These are phyloP conservation scores for Lodderomyces jiufengensis DNA, from an alignment of 1,139 yeast genomes.

Conservation along the genomic window DNA sequence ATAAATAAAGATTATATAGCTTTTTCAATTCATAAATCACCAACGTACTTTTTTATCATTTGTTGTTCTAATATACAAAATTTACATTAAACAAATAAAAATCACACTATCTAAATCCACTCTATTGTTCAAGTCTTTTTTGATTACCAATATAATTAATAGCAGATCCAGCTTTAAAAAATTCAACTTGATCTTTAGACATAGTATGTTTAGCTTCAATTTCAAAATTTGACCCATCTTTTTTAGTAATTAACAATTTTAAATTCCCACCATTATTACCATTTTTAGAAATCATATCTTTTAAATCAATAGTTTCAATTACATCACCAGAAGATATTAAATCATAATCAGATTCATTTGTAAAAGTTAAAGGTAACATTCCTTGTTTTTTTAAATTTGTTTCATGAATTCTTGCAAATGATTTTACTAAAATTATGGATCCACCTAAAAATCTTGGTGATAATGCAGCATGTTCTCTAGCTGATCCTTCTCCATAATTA, in stretches of 20 bases:
- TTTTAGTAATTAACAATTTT: conserved; percentile 69
- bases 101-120: too few species aligned
- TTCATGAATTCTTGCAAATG: conserved; percentile 87
- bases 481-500: conserved; percentile 98
- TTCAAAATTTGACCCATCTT: conserved; percentile 64
- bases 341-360: conserved; percentile 86
- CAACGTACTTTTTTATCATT: neutral
- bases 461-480: conserved; percentile 97
- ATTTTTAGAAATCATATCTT: conserved; percentile 71
- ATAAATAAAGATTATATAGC: neutral
- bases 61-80: too few species aligned
- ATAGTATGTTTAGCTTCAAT: conserved; percentile 87
- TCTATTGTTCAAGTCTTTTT: conserved; percentile 26
- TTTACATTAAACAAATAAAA: neutral
- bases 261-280: conserved; percentile 87
- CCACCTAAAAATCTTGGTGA: conserved; percentile 96
- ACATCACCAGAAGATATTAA: conserved; percentile 70
- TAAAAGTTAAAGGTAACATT: conserved; percentile 90
- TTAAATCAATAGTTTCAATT: conserved; percentile 71
- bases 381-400: conserved; percentile 95
- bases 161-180: conserved; percentile 97
- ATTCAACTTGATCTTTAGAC: conserved; percentile 94
- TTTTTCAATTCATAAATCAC: neutral
- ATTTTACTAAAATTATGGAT: conserved; percentile 79
- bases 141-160: conserved; percentile 84